Evolutionary conservation across 1,139 yeast species (phyloP), one percentile per base, ranked within the genome.

Genomic region (Hemisphaericaspora xylanilytica): DNA sequence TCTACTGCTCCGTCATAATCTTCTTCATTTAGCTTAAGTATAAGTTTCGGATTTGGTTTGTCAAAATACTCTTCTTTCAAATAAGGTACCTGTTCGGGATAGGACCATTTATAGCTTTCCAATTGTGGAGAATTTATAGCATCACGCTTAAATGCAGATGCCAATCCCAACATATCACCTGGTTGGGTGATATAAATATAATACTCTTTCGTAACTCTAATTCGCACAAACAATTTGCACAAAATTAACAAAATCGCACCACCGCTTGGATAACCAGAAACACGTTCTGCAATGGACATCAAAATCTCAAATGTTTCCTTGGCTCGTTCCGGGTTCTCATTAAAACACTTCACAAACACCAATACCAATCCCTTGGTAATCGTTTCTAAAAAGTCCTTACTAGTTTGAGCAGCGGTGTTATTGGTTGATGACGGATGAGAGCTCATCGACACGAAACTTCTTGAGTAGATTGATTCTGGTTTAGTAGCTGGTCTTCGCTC

Each of bases 151-250:
- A 84, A 68, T 0, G 80, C 73, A 3, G 80, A 73, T 3, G 88
- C 75, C 21, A 84, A 59, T 0, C 88, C 89, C 37, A 78, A 83
- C 70, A 82, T 78, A 51, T 84, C 87, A 1, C 61, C 59, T 3
- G 87, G 85, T 11, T 70, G 65, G 0, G 79, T 65, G 32, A 84
- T 61, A 49, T 68, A 78, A 1, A 83, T 56, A 25, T 58, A 60
- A 11, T 69, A 69, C 26, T 70, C 73, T 4, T 63, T 52, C 1
- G 84, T 75, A 1, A 66, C 68, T 38, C 94, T 64, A 2, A 84
- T 59, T 42, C 90, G 65, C 12, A 75, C 63, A 40, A 85, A 58
- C 14, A 79, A 64, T 38, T 83, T 70, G 14, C 81, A 69, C 2
- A 80, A 63, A 3, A 73, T 65, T 21, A 82, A 57, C 38, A 80